These are phyloP conservation scores for Panicum hallii DNA, from an alignment of 202 grass and related monocot species.

Conservation along the genomic window DNA sequence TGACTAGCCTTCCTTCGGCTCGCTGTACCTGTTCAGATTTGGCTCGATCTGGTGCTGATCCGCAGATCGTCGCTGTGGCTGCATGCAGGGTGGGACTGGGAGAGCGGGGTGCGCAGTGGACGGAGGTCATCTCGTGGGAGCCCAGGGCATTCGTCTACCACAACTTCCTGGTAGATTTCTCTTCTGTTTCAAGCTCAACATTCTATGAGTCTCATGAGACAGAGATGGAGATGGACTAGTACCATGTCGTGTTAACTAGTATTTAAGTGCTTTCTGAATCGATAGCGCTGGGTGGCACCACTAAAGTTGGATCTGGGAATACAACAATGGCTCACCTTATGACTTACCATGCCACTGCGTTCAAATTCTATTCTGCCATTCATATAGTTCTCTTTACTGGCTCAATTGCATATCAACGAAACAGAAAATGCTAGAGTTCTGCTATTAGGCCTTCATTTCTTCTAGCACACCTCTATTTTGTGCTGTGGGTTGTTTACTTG, in stretches of 20 bases:
- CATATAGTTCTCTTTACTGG: neutral
- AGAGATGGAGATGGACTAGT: too few relatives aligned
- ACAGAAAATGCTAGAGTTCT: neutral
- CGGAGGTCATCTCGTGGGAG: constrained; percentile 95
- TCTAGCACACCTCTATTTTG: neutral
- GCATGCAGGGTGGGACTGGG: constrained; percentile 70
- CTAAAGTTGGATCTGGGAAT: neutral
- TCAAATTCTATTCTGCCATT: neutral
- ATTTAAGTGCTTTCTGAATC: neutral
- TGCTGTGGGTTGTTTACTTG: neutral
- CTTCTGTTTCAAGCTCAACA: neutral
- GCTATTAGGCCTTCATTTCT: neutral
- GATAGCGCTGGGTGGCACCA: neutral
- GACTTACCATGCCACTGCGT: neutral
- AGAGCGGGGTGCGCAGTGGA: constrained; percentile 83
- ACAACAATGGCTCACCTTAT: neutral
- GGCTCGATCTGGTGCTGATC: constrained; percentile 32
- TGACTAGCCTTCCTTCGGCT: neutral
- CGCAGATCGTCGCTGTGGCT: constrained; percentile 20
- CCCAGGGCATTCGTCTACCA: constrained; percentile 90
- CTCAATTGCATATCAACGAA: neutral
- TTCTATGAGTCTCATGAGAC: neutral
- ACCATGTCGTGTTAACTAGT: neutral
- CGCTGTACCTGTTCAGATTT: neutral
- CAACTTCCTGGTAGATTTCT: constrained; percentile 74